These are phyloP conservation scores for Babesia sp. DNA, from an alignment of 169 alveolate species.

Conservation along the genomic window DNA sequence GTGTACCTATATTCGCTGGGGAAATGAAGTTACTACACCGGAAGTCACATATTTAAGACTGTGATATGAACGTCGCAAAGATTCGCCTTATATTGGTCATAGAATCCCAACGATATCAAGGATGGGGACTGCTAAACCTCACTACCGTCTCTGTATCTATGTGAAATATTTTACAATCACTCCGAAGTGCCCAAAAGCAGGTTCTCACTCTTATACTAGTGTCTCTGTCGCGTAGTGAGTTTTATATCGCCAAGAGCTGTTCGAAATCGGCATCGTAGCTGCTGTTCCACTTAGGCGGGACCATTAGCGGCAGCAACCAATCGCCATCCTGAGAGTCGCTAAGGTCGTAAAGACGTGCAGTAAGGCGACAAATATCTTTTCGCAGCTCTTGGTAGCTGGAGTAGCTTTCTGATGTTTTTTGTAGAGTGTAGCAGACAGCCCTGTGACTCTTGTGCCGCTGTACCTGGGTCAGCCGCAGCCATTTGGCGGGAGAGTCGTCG, in stretches of 20 bases:
- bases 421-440: conserved; percentile 49
- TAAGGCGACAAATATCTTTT: conserved; percentile 20
- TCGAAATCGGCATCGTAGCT: conserved; percentile 29
- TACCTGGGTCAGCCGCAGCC: conserved; percentile 57
- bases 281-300: conserved; percentile 67
- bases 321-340: conserved; percentile 50
- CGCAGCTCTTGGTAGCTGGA: conserved; percentile 40
- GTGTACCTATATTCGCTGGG: conserved; percentile 11
- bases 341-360: conserved; percentile 20
- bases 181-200: no score
- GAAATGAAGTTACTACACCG: no score
- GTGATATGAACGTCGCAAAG: not conserved
- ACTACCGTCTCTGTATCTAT: no score
- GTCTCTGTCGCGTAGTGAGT: no score
- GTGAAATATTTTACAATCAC: no score
- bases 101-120: no score
- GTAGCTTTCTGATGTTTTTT: conserved; percentile 15
- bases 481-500: conserved; percentile 64
- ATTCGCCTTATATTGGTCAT: no score
- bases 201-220: no score
- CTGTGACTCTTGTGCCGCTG: conserved; percentile 34
- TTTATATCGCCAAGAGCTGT: conserved; percentile 26
- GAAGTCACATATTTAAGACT: not conserved
- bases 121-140: no score
- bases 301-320: conserved; percentile 62